Conservation (phyloP, 129 eudicot species). For the Flaveria bidentis region DNA sequence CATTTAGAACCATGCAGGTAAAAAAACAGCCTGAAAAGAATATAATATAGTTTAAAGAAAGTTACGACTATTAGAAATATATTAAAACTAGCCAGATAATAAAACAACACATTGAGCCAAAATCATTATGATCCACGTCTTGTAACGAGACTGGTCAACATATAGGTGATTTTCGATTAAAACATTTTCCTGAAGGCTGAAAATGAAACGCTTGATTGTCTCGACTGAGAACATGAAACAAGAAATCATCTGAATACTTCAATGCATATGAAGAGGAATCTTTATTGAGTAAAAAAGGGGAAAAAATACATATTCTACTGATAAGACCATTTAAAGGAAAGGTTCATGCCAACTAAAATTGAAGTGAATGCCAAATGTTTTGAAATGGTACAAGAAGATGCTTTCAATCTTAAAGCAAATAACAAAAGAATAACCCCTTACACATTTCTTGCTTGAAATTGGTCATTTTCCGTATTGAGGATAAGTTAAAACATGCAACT, state of each 20-base stretch:
- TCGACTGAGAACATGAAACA: neutral
- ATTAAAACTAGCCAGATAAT: too few species aligned
- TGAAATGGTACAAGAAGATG: neutral
- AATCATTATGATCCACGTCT: neutral
- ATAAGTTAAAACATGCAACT: constrained; percentile 5
- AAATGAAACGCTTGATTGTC: neutral
- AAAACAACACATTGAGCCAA: too few species aligned
- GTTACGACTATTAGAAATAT: neutral
- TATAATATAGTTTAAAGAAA: neutral
- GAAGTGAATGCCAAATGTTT: neutral
- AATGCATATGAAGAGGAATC: neutral
- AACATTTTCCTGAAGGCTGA: neutral
- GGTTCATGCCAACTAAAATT: neutral
- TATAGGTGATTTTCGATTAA: neutral
- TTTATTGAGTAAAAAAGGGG: neutral
- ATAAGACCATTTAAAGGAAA: neutral
- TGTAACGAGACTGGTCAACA: neutral
- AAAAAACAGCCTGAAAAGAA: neutral
- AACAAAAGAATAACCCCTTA: neutral
- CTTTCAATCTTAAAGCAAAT: neutral
- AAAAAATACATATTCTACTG: neutral
- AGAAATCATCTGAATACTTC: neutral
- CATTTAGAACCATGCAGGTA: too few species aligned
- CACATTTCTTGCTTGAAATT: neutral
- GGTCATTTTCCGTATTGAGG: neutral